A percentile compares a stretch with the other conserved stretches of the same genome.
Evolutionary conservation across 78 protist species (phyloP).

Genomic region (Speleostelium caveatum): DNA sequence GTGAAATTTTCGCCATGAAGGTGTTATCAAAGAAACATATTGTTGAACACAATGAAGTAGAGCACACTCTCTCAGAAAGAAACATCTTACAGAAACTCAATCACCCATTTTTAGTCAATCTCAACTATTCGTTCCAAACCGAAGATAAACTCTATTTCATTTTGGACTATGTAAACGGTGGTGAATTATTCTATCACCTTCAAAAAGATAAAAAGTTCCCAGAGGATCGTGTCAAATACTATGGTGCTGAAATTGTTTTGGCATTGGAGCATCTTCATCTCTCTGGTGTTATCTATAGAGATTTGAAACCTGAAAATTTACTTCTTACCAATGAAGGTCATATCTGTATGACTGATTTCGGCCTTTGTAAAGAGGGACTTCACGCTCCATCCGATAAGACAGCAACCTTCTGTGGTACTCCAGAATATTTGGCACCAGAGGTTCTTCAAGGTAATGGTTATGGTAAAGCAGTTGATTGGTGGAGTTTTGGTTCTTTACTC

Average conservation of each 20-base stretch:
- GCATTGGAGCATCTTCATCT: slow-evolving; percentile 94
- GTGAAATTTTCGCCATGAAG: slow-evolving; percentile 89
- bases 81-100: slow-evolving; percentile 81
- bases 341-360: slow-evolving; percentile 95
- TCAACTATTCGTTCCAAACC: slow-evolving; percentile 95
- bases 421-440: slow-evolving; percentile 96
- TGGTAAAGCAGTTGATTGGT: slow-evolving; percentile 95
- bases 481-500: slow-evolving; percentile 95
- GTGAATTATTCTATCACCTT: slow-evolving; percentile 93
- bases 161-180: slow-evolving; percentile 92
- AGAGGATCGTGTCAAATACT: slow-evolving; percentile 87
- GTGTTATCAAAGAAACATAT: slow-evolving; percentile 86
- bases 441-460: slow-evolving; percentile 90
- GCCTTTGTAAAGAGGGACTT: slow-evolving; percentile 87
- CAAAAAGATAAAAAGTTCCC: slow-evolving; percentile 88
- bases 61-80: slow-evolving; percentile 93
- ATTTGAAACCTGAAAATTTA: slow-evolving; percentile 92
- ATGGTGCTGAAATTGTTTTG: slow-evolving; percentile 92
- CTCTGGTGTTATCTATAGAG: slow-evolving; percentile 92
- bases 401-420: slow-evolving; percentile 98
- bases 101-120: slow-evolving; percentile 92
- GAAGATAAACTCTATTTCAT: slow-evolving; percentile 94
- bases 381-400: slow-evolving; percentile 53
- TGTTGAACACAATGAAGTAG: slow-evolving; percentile 90
- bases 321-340: slow-evolving; percentile 90